Percentiles rank a stretch among this genome's conserved stretches.
Evolutionary conservation across 108 stramenopile genomes (phyloP).

Genomic region (Nitzschia sp.): DNA sequence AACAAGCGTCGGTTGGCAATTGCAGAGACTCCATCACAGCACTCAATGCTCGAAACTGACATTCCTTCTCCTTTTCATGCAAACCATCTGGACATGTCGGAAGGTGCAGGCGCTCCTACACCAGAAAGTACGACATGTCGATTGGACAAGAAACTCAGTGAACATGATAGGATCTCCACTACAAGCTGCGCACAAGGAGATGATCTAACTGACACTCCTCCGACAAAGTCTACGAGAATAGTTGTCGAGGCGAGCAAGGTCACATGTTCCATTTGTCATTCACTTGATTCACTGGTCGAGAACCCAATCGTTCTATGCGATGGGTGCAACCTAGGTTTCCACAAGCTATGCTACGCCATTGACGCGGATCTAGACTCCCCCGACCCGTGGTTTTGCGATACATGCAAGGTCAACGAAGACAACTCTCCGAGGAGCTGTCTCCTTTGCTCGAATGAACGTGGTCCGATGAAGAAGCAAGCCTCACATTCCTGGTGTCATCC

Average conservation of each 20-base stretch:
- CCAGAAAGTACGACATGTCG: no score
- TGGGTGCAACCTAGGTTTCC: conserved; percentile 59
- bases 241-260: conserved; percentile 27
- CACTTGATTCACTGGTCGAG: conserved; percentile 32
- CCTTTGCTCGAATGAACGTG: conserved; percentile 19
- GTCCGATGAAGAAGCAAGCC: conserved; percentile 21
- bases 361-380: conserved; percentile 19
- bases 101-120: no score
- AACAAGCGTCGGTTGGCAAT: no score
- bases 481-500: conserved; percentile 29
- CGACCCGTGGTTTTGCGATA: conserved; percentile 54
- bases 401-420: conserved; percentile 25
- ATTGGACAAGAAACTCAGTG: no score
- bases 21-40: no score
- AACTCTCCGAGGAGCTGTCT: conserved; percentile 11
- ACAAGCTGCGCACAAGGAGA: neutral
- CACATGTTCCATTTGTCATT: conserved; percentile 47
- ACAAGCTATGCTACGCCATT: conserved; percentile 50
- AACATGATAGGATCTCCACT: no score
- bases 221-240: neutral
- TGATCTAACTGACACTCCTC: conserved; percentile 1
- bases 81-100: no score
- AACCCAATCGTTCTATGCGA: conserved; percentile 63
- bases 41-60: no score
- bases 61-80: no score